Evolutionary conservation across 2,329 filamentous ascomycete species (phyloP).

Genomic region (Aspergillus intermedius): DNA sequence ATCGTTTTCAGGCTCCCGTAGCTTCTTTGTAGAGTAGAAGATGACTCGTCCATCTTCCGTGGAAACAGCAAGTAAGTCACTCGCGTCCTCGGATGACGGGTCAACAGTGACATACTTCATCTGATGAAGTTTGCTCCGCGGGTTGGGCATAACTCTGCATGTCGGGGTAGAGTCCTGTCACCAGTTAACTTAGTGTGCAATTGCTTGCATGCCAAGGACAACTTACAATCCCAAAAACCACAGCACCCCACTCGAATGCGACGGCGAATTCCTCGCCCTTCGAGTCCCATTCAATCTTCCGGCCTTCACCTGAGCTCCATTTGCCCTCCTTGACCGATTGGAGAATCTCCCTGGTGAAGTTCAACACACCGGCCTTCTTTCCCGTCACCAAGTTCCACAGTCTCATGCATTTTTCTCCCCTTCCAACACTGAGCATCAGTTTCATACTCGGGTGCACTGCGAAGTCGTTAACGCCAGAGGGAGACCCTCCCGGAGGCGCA

Average conservation of each 20-base stretch:
- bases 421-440: constrained; percentile 87
- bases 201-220: not conserved
- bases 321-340: constrained; percentile 68
- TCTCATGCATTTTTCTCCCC: constrained; percentile 83
- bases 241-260: constrained; percentile 75
- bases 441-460: constrained; percentile 95
- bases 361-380: constrained; percentile 88
- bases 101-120: constrained; percentile 58
- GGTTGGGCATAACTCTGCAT: constrained; percentile 62
- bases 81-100: constrained; percentile 41
- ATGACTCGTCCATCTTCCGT: constrained; percentile 86
- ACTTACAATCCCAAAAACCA: constrained; percentile 71
- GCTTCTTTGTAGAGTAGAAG: constrained; percentile 65
- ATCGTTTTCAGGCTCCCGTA: constrained; percentile 36
- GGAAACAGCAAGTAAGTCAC: constrained; percentile 64
- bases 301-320: constrained; percentile 73
- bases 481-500: constrained; percentile 69
- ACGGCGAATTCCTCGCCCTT: constrained; percentile 79
- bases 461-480: constrained; percentile 89
- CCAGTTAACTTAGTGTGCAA: not conserved
- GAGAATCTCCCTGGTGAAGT: constrained; percentile 69
- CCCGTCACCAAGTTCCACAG: constrained; percentile 96
- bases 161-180: constrained; percentile 65
- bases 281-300: constrained; percentile 72
- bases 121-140: constrained; percentile 75